phyloP scores from a whole-genome alignment of 805 yeast species.

The Pichia eremophila region DNA sequence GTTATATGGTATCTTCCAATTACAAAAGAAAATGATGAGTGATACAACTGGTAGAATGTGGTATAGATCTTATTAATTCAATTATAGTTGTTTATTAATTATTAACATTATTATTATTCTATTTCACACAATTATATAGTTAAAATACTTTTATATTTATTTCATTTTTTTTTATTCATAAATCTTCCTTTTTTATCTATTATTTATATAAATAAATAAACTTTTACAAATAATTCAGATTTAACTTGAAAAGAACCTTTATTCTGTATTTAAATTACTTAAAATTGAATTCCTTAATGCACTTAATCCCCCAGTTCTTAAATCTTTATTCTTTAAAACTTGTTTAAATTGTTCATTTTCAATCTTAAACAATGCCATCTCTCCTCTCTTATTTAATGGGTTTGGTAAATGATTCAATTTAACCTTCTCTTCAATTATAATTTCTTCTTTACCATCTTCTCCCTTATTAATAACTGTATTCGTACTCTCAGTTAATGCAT shows the following conservation, averaged over 20 bases:
- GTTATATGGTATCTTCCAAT: conserved; percentile 82
- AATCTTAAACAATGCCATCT: conserved; percentile 37
- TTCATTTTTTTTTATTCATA: background rate
- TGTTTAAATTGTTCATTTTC: conserved; percentile 44
- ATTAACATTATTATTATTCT: too few species aligned
- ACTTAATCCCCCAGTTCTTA: conserved; percentile 53
- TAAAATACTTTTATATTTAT: conserved; percentile 5
- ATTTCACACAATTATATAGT: too few species aligned
- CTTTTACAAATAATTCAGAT: background rate
- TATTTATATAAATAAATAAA: background rate
- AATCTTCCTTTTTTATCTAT: too few species aligned
- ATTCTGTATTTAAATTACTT: conserved; percentile 16
- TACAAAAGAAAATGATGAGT: conserved; percentile 83
- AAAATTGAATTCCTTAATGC: conserved; percentile 54
- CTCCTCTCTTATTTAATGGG: conserved; percentile 31
- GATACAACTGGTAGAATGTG: conserved; percentile 75
- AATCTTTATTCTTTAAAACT: conserved; percentile 45
- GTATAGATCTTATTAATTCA: conserved; percentile 49
- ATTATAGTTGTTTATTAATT: background rate
- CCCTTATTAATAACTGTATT: conserved; percentile 11
- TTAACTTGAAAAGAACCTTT: background rate
- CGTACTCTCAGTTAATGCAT: conserved; percentile 36
- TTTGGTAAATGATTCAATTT: conserved; percentile 29
- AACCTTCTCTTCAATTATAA: conserved; percentile 24
- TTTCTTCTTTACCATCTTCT: conserved; percentile 9